Percentiles rank a stretch among this genome's conserved stretches.
These are phyloP conservation scores for Echium plantagineum DNA, from an alignment of 257 asterid genomes.

Conservation along the genomic window DNA sequence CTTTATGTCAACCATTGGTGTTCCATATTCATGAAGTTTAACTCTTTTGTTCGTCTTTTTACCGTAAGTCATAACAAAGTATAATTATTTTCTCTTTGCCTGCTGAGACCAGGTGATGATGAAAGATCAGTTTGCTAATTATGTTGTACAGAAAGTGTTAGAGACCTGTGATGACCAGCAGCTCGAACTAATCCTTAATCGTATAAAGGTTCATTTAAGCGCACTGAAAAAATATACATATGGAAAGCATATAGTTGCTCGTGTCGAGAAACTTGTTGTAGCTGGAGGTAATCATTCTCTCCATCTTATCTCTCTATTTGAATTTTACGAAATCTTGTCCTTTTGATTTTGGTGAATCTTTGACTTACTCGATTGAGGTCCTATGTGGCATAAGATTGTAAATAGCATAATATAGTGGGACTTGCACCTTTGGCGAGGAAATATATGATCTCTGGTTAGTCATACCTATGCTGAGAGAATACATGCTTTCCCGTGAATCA, in stretches of 20 bases:
- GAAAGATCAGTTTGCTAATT: constrained; percentile 82
- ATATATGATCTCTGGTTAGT: too few relatives aligned
- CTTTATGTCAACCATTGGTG: constrained; percentile 27
- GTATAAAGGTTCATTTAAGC: constrained; percentile 66
- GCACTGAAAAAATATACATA: constrained; percentile 70
- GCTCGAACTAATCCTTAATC: constrained; percentile 52
- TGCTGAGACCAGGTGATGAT: constrained; percentile 45
- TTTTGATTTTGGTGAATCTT: neutral
- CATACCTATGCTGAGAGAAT: too few relatives aligned
- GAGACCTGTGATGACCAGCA: constrained; percentile 78
- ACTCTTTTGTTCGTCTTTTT: constrained; percentile 13
- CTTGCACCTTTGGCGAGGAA: too few relatives aligned
- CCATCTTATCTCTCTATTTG: neutral
- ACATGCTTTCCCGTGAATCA: too few relatives aligned
- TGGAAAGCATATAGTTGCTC: constrained; percentile 82
- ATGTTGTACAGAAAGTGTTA: constrained; percentile 85
- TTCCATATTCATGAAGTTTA: too few relatives aligned
- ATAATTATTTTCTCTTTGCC: neutral
- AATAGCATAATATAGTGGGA: too few relatives aligned
- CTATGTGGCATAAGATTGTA: too few relatives aligned
- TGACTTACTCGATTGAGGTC: neutral
- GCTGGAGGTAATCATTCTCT: constrained; percentile 52
- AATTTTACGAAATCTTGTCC: neutral
- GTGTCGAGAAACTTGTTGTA: constrained; percentile 86
- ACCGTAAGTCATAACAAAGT: neutral